These are phyloP conservation scores for Alternaria consortialis DNA, from an alignment of 2,329 filamentous ascomycete genomes.

Conservation along the genomic window DNA sequence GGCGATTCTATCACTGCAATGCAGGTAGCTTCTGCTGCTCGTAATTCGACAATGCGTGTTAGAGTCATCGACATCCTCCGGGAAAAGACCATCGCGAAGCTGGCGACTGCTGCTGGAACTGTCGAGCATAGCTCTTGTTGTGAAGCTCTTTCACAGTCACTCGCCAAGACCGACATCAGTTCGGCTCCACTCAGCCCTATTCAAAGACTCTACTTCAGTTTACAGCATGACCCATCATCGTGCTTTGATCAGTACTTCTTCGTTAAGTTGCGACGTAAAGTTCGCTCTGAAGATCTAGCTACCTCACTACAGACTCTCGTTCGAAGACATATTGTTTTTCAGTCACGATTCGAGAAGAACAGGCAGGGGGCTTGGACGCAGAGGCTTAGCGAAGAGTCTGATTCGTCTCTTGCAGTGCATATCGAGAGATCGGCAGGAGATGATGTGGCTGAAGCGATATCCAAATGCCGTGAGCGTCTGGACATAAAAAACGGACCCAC, in stretches of 20 bases:
- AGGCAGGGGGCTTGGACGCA: not conserved
- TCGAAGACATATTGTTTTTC: not conserved
- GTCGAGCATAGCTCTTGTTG: not conserved
- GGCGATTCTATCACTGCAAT: constrained; percentile 40
- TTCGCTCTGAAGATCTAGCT: not conserved
- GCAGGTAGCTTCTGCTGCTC: constrained; percentile 13
- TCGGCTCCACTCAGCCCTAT: not conserved
- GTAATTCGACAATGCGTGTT: not conserved
- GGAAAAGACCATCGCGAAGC: not conserved
- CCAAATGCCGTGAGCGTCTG: constrained; percentile 3
- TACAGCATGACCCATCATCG: not conserved
- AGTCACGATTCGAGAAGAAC: not conserved
- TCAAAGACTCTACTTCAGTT: constrained; percentile 18
- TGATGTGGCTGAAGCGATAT: not conserved
- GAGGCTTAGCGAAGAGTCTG: not conserved
- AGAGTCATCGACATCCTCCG: not conserved
- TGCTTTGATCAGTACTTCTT: constrained; percentile 27
- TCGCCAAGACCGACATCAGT: not conserved
- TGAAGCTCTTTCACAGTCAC: no score
- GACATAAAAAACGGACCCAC: constrained; percentile 26
- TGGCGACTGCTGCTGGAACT: not conserved
- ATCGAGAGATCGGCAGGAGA: not conserved
- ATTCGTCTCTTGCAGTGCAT: not conserved
- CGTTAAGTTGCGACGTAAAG: not conserved
- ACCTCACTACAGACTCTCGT: not conserved